A percentile compares a stretch with the other conserved stretches of the same genome.
Evolutionary conservation across 2,329 filamentous ascomycete species (phyloP).

Genomic region (Dichotomopilus funicola): DNA sequence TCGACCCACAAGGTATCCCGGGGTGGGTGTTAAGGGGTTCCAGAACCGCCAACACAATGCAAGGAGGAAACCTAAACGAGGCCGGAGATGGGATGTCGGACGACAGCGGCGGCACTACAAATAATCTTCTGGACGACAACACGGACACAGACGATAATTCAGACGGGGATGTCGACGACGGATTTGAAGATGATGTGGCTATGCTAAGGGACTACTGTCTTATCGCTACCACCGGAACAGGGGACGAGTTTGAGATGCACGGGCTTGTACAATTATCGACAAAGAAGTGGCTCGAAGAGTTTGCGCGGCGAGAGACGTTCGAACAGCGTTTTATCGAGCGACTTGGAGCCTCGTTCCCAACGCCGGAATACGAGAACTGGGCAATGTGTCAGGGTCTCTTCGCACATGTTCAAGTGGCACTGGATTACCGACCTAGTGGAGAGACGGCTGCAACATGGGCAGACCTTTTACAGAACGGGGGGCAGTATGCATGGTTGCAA

Average conservation of each 20-base stretch:
- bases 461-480: conserved; percentile 22
- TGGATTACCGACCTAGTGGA: conserved; percentile 11
- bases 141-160: neutral
- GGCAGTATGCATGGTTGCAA: conserved; percentile 20
- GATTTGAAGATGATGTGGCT: conserved; percentile 28
- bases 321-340: conserved; percentile 26
- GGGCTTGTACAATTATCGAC: conserved; percentile 35
- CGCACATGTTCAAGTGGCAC: conserved; percentile 15
- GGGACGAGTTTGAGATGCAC: conserved; percentile 36
- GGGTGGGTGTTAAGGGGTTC: conserved; percentile 25
- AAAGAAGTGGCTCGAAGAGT: conserved; percentile 29
- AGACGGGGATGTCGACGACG: neutral
- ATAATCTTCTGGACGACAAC: no score
- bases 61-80: conserved; percentile 1
- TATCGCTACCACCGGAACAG: conserved; percentile 22
- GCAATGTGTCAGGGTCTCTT: neutral
- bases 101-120: neutral
- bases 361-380: conserved; percentile 20
- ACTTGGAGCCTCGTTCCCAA: conserved; percentile 26
- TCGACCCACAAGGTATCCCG: conserved; percentile 37
- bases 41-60: neutral
- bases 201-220: conserved; percentile 34
- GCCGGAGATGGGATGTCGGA: conserved; percentile 8
- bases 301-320: conserved; percentile 25
- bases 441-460: conserved; percentile 14